phyloP scores from a whole-genome alignment of 257 asterid species.

The Jasminum sambac region DNA sequence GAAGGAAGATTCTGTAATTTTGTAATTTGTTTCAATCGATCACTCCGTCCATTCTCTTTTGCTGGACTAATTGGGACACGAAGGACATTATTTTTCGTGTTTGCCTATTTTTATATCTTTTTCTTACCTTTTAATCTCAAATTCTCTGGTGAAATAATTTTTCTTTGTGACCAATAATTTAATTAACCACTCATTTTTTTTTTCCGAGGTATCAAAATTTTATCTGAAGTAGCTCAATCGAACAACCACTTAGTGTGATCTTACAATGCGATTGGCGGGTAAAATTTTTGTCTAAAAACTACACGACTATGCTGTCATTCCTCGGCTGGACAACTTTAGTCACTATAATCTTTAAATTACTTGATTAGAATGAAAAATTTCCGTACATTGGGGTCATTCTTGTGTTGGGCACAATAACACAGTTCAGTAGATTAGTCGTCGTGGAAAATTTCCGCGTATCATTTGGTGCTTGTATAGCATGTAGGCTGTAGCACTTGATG shows the following conservation, averaged over 20 bases:
- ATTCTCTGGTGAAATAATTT: not conserved
- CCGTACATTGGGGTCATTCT: not conserved
- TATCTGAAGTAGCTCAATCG: no score
- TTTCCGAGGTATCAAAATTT: no score
- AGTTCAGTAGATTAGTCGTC: not conserved
- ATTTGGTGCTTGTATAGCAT: not conserved
- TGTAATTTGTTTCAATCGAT: not conserved
- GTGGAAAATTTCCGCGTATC: not conserved
- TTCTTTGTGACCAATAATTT: no score
- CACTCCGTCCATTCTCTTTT: not conserved
- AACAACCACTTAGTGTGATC: no score
- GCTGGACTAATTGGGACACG: not conserved
- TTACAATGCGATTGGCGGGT: not conserved
- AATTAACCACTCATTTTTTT: no score
- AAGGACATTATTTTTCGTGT: no score
- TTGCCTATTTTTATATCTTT: no score
- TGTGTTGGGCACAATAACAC: not conserved
- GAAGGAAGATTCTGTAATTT: not conserved
- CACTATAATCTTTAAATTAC: no score
- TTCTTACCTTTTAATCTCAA: not conserved
- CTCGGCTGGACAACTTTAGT: not conserved
- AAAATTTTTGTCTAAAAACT: not conserved
- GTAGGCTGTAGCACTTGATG: no score
- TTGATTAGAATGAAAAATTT: no score
- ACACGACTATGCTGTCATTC: not conserved